phyloP scores from a whole-genome alignment of 805 yeast genomes.

The Metschnikowia cerradonensis region DNA sequence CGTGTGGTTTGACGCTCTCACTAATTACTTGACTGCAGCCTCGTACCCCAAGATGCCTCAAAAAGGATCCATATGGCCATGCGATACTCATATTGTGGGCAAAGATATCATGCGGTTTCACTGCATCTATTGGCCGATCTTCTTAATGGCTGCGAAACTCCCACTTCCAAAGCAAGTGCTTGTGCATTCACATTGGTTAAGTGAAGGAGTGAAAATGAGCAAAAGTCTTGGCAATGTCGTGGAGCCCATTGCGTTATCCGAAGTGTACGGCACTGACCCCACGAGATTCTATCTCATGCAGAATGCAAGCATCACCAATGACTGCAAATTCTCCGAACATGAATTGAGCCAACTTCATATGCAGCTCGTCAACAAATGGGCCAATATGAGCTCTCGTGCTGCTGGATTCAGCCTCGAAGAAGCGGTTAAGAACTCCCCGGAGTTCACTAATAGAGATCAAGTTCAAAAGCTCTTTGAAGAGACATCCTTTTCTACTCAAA shows the following conservation, averaged over 20 bases:
- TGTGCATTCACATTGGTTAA: slow-evolving; percentile 93
- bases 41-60: slow-evolving; percentile 40
- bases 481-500: neutral
- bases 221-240: slow-evolving; percentile 91
- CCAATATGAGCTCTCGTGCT: slow-evolving; percentile 71
- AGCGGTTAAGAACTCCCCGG: slow-evolving; percentile 30
- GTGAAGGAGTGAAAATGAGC: slow-evolving; percentile 89
- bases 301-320: slow-evolving; percentile 69
- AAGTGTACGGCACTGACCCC: slow-evolving; percentile 66
- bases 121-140: slow-evolving; percentile 90
- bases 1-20: slow-evolving; percentile 95
- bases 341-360: slow-evolving; percentile 51
- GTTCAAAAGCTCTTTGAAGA: neutral
- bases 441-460: neutral
- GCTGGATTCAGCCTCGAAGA: slow-evolving; percentile 64
- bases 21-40: slow-evolving; percentile 74
- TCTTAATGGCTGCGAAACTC: slow-evolving; percentile 76
- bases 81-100: slow-evolving; percentile 75
- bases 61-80: slow-evolving; percentile 49
- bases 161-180: slow-evolving; percentile 68
- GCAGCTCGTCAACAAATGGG: slow-evolving; percentile 74
- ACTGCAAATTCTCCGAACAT: slow-evolving; percentile 71
- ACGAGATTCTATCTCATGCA: slow-evolving; percentile 73
- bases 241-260: slow-evolving; percentile 70
- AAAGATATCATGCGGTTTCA: slow-evolving; percentile 90